Evolutionary conservation across 2,329 filamentous ascomycete species (phyloP), one percentile per base, ranked within the genome.

Genomic region (Aspergillus sp.): DNA sequence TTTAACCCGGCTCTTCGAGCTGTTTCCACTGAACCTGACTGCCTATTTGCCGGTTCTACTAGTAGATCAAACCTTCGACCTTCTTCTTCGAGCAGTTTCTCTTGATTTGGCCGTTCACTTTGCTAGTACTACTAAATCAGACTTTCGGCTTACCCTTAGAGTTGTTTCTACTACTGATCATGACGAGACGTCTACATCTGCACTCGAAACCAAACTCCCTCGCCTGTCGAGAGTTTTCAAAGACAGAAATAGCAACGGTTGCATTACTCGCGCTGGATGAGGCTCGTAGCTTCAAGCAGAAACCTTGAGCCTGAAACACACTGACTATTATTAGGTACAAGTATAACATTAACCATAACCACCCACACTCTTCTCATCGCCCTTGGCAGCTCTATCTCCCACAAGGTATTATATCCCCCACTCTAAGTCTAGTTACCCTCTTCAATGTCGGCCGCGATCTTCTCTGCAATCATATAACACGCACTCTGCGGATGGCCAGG

Each of bases 401-500:
- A 13, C 15, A 41, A 13, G 15, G 4, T 15, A 41, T 41, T 41
- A 41, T 5, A 13, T 4, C 13, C 34, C 5, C 34, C 34, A 15
- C 34, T 41, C 9, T 15, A 41, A 41, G 9, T 48, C 34, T 57
- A 57, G 22, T 53, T 57, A 25, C 60, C 60, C 15, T 47, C 31
- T 15, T 25, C 51, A 17, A 64, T 64, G 15, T 31, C 53, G 34
- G n/a, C 46, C 8, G 60, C 60, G 43, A 64, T 62, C 53, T 64
- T 64, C 52, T 61, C 62, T 4, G 55, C 62, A 23, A 64, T 17
- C 55, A 64, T 64, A 46, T 63, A 59, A 13, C 47, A 50, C 8
- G 58, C 54, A 7, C 54, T 51, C 55, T 64, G 59, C 22, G 59
- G 59, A 54, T 64, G 62, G 3, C 59, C 62, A 15, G 62, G 62